phyloP scores from a whole-genome alignment of 2,329 filamentous ascomycete species.

The Shiraia sp. region DNA sequence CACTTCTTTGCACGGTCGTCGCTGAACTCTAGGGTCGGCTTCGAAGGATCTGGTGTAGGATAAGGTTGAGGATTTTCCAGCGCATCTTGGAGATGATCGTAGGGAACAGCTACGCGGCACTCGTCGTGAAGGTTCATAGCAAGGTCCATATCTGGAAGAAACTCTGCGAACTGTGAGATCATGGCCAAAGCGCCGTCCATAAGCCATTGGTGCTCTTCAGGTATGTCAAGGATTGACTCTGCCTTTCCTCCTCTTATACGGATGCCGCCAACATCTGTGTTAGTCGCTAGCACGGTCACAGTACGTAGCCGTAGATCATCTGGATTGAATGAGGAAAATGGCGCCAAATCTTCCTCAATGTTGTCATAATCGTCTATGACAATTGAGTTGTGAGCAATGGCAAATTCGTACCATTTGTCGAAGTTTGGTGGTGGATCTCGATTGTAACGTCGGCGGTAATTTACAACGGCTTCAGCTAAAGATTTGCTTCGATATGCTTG shows the following conservation, averaged over 20 bases:
- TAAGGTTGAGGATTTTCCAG: constrained; percentile 28
- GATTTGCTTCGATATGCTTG: constrained; percentile 54
- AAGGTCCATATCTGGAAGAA: constrained; percentile 66
- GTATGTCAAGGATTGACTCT: constrained; percentile 47
- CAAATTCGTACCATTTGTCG: constrained; percentile 63
- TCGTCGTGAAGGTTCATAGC: constrained; percentile 67
- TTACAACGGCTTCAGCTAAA: constrained; percentile 53
- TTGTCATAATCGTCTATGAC: constrained; percentile 65
- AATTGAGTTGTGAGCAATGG: constrained; percentile 54
- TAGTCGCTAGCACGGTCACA: constrained; percentile 56
- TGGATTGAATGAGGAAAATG: constrained; percentile 59
- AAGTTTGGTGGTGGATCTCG: constrained; percentile 63
- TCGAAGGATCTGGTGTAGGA: constrained; percentile 23
- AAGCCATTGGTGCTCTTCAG: constrained; percentile 63
- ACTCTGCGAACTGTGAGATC: constrained; percentile 54
- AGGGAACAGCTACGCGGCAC: constrained; percentile 60
- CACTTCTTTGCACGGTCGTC: constrained; percentile 44
- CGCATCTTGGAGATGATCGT: constrained; percentile 32
- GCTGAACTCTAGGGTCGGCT: constrained; percentile 42
- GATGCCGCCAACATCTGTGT: constrained; percentile 61
- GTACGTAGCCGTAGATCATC: constrained; percentile 57
- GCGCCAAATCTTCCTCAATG: constrained; percentile 60
- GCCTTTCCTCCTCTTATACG: constrained; percentile 59
- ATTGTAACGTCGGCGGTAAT: constrained; percentile 58
- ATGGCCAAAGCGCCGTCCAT: constrained; percentile 58